Evolutionary conservation across 1,139 yeast species (phyloP), one percentile per base, ranked within the genome.

Genomic region (Diutina neorugosa): DNA sequence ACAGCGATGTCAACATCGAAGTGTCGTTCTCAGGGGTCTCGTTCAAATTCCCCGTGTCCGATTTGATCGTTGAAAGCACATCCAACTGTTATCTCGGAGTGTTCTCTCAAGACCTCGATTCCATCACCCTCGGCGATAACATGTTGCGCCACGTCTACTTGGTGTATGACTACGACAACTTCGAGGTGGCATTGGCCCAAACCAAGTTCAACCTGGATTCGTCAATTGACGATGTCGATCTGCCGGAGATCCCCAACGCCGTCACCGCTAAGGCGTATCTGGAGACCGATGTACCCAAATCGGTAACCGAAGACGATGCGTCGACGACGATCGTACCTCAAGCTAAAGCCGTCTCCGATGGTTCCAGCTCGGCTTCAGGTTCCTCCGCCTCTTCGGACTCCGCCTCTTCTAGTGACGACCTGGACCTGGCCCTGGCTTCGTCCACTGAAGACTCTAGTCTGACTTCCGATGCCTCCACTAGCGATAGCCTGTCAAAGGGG

Each of bases 131-230:
- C 14, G 51, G 51, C 14, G 51, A 48, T 34, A 48, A 48, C 44
- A 37, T 48, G 27, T 34, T 48, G 51, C 51, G 43, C 11, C 19
- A 48, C 19, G 42, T 23, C 31, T 48, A 48, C 43, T 34, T 20
- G 43, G 51, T 48, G n/a, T 48, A 48, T 23, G 51, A 48, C 23
- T 48, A 56, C 53, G 55, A 55, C 51, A 54, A 62, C n/a, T 53
- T 53, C 44, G 60, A 61, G 21, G 55, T 74, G 52, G 68, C 69
- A 21, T 65, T 80, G 19, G 50, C 50, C 11, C 37, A 46, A 18
- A 18, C 37, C 57, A 71, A 76, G 59, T 82, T 84, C 64, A 83
- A 82, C 54, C 82, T 82, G 18, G 62, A 64, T 27, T 74, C 82
- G 54, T 60, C 65, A 11, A 78, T 77, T 14, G 40, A 23, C 19